phyloP scores from a whole-genome alignment of 805 yeast genomes.

The Candida quercuum region DNA sequence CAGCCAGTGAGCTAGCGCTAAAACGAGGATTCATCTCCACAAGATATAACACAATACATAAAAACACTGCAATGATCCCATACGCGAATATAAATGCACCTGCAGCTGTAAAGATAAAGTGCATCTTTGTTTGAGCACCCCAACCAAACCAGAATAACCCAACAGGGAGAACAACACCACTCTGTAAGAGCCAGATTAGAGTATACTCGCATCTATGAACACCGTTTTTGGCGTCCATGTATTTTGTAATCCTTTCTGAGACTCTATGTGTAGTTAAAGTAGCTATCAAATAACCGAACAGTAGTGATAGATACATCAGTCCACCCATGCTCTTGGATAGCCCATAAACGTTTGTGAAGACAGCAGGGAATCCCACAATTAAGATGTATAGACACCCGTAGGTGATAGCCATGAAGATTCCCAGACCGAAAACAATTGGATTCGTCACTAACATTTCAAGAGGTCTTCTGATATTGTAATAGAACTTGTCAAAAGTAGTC shows the following conservation, averaged over 20 bases:
- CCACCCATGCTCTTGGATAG: slow-evolving; percentile 46
- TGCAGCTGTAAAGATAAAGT: slow-evolving; percentile 59
- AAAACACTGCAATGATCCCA: slow-evolving; percentile 57
- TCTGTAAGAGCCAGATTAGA: slow-evolving; percentile 43
- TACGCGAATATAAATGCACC: slow-evolving; percentile 59
- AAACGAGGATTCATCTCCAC: slow-evolving; percentile 66
- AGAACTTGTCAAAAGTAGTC: slow-evolving; percentile 31
- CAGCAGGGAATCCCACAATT: slow-evolving; percentile 54
- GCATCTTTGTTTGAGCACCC: slow-evolving; percentile 52
- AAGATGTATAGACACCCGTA: slow-evolving; percentile 64
- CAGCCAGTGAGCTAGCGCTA: slow-evolving; percentile 63
- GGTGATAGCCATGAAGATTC: slow-evolving; percentile 57
- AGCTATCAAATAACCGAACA: slow-evolving; percentile 50
- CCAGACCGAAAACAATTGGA: slow-evolving; percentile 61
- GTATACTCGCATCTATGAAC: slow-evolving; percentile 57
- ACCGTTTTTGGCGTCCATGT: slow-evolving; percentile 41
- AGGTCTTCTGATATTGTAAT: slow-evolving; percentile 47
- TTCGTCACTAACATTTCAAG: slow-evolving; percentile 44
- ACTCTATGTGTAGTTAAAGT: slow-evolving; percentile 41
- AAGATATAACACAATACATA: slow-evolving; percentile 57
- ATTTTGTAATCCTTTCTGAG: slow-evolving; percentile 36
- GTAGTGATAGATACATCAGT: slow-evolving; percentile 52
- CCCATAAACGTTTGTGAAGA: slow-evolving; percentile 42
- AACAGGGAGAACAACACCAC: slow-evolving; percentile 48
- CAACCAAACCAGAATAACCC: slow-evolving; percentile 72